Conservation (phyloP, 257 asterid species). For the Rhazya stricta region DNA sequence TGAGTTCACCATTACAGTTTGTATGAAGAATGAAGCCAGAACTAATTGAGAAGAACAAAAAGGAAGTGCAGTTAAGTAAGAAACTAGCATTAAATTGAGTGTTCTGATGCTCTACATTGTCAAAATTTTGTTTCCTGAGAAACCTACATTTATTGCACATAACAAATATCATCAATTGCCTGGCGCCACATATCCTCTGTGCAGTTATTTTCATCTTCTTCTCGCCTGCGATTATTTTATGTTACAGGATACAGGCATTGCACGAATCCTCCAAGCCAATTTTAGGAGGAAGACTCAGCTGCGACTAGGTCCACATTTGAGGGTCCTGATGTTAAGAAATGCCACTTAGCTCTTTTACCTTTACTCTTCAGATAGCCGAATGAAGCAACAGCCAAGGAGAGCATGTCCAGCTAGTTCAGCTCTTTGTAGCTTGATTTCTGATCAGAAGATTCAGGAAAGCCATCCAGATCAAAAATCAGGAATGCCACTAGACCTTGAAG, state of each 20-base stretch:
- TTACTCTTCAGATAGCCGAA: conserved; percentile 1
- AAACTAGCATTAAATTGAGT: conserved; percentile 6
- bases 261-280: conserved; percentile 19
- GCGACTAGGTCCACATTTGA: background rate
- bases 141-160: conserved; percentile 30
- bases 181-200: conserved; percentile 17
- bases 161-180: conserved; percentile 30
- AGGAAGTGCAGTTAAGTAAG: background rate
- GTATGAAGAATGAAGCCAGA: background rate
- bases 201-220: conserved; percentile 17
- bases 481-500: conserved; percentile 63
- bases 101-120: conserved; percentile 24
- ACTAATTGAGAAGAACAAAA: background rate
- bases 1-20: too few relatives aligned
- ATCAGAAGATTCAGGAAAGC: conserved; percentile 7
- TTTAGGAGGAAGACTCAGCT: background rate
- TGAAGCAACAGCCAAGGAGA: background rate
- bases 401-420: conserved; percentile 2
- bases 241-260: conserved; percentile 33
- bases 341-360: background rate
- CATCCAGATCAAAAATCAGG: conserved; percentile 44
- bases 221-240: conserved; percentile 37
- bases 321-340: background rate
- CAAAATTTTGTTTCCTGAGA: conserved; percentile 30
- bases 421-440: conserved; percentile 7